Evolutionary conservation across 345 rosid species (phyloP), one percentile per base, ranked within the genome.

Genomic region (Lumnitzera racemosa): DNA sequence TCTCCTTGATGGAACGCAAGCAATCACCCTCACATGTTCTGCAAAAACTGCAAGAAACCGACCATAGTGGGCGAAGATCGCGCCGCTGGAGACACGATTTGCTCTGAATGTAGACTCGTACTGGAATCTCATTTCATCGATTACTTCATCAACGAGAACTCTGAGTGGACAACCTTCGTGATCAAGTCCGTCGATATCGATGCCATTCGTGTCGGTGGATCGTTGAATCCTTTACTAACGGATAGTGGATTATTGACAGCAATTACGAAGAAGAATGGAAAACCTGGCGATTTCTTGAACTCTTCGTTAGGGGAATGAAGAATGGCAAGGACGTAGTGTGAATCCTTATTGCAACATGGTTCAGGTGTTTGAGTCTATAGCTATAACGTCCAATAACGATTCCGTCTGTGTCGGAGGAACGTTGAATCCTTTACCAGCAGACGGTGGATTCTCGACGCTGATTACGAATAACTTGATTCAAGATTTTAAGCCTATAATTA

Each of bases 111-210:
- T 20, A 1, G 20, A 20, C 20, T 55, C 1, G 70, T 83, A 24
- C 64, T 80, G 49, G 83, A 78, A 67, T 60, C 75, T 5, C 69
- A 72, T 69, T 67, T 61, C 57, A 63, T 78, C 46, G 85, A 83
- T 54, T 77, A 76, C 70, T 20, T 20, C 20, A 20, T 20, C 20
- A 1, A 20, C 20, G 20, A 20, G 20, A 20, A 0, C 20, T 20
- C 78, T 20, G 83, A 80, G 69, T 78, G 81, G 83, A 72, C 83
- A 5, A 78, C 69, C 55, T 78, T 80, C 61, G 63, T 75, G 29
- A 71, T 66, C 64, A 74, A 69, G 29, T 72, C 74, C 36, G 51
- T 57, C 15, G 72, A 60, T 59, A 68, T 67, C 55, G 80, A 80
- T 68, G 83, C 78, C 51, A 53, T 56, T 47, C 81, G 79, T 41